phyloP scores from a whole-genome alignment of 176 grass and related monocot genomes.

The Cymbopogon citratus region DNA sequence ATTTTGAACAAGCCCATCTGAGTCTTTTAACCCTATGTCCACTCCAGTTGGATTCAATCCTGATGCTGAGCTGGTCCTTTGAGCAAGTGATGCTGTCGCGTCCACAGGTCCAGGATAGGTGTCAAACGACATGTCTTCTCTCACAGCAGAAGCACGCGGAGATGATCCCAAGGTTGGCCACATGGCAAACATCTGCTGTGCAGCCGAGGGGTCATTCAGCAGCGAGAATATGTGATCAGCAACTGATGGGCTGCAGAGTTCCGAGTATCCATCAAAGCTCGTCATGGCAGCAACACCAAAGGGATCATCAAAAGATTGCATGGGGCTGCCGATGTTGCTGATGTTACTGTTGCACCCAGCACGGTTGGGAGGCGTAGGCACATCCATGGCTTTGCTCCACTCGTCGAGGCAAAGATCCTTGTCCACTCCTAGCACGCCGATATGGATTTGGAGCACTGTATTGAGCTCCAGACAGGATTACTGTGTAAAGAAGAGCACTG shows the following conservation, averaged over 20 bases:
- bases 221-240: conserved; percentile 49
- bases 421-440: not conserved
- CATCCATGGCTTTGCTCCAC: conserved; percentile 36
- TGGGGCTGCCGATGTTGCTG: conserved; percentile 5
- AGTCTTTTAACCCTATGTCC: conserved; percentile 9
- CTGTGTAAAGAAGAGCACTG: conserved; percentile 9
- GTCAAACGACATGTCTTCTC: conserved; percentile 22
- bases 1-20: conserved; percentile 20
- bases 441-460: conserved; percentile 24
- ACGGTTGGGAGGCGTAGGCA: conserved; percentile 27
- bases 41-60: not conserved
- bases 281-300: conserved; percentile 38
- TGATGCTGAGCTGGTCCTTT: conserved; percentile 17
- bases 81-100: not conserved
- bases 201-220: conserved; percentile 36
- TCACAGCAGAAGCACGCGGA: conserved; percentile 22
- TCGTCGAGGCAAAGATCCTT: not conserved
- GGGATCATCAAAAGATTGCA: conserved; percentile 40
- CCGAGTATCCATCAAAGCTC: conserved; percentile 61
- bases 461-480: conserved; percentile 1
- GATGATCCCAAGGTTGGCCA: conserved; percentile 46
- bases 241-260: conserved; percentile 46
- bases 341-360: conserved; percentile 19
- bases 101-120: conserved; percentile 23
- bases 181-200: conserved; percentile 49